These are phyloP conservation scores for Pyrenophora seminiperda DNA, from an alignment of 2,329 filamentous ascomycete species.

Conservation along the genomic window DNA sequence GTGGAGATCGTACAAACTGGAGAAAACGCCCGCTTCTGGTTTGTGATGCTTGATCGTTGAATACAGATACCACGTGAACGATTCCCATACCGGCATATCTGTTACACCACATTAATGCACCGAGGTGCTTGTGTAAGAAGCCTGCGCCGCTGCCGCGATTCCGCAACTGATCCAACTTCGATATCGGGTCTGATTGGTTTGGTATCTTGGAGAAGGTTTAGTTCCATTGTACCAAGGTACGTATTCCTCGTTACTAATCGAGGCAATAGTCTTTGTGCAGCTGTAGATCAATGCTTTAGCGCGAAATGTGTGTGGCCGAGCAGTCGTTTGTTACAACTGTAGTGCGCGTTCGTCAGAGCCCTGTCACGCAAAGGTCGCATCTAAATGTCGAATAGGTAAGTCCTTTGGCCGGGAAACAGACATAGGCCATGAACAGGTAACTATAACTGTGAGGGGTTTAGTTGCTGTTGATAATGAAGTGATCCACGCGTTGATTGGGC, in stretches of 20 bases:
- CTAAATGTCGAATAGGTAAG: not conserved
- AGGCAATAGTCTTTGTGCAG: not conserved
- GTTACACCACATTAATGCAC: constrained; percentile 5
- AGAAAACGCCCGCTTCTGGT: not conserved
- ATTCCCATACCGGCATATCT: not conserved
- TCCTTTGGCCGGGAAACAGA: no score
- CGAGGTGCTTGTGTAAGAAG: not conserved
- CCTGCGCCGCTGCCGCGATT: not conserved
- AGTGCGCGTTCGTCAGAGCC: not conserved
- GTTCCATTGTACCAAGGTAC: not conserved
- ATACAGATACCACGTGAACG: constrained; percentile 1
- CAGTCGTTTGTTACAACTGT: not conserved
- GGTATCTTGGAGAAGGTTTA: not conserved
- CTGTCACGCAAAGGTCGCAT: not conserved
- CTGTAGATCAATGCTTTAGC: not conserved
- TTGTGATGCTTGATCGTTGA: not conserved
- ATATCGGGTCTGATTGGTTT: not conserved
- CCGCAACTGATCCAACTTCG: not conserved
- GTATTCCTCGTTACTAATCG: not conserved
- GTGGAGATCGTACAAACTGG: not conserved
- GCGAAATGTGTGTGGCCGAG: not conserved
- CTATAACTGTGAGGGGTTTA: no score
- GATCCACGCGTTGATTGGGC: no score
- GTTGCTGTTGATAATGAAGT: not conserved
- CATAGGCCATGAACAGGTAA: no score